Conservation (phyloP, 2,329 filamentous ascomycete species). For the Trichoderma sp. region DNA sequence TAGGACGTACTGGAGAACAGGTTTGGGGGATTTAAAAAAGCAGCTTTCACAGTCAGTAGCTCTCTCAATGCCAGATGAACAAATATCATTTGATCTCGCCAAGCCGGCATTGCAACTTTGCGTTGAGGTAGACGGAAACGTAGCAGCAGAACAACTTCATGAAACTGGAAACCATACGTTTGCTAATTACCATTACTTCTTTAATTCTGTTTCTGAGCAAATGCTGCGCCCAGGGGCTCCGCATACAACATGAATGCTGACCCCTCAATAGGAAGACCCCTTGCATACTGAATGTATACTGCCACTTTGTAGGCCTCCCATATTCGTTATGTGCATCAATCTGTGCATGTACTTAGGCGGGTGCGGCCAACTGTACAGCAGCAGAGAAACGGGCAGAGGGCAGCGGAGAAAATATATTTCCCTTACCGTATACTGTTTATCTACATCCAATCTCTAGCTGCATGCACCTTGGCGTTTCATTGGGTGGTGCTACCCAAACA, state of each 20-base stretch:
- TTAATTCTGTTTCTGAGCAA: neutral
- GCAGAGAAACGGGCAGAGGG: neutral
- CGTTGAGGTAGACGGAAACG: too few relatives aligned
- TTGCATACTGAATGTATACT: neutral
- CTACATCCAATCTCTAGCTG: neutral
- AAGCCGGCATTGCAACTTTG: too few relatives aligned
- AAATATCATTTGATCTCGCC: too few relatives aligned
- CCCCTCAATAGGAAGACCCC: neutral
- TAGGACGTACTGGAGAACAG: neutral
- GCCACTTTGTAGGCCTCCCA: neutral
- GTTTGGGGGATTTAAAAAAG: neutral
- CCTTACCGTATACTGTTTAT: neutral
- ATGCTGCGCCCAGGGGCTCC: too few relatives aligned
- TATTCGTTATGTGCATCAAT: neutral
- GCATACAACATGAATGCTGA: neutral
- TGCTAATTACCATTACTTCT: neutral
- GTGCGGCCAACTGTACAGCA: neutral
- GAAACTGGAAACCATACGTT: too few relatives aligned
- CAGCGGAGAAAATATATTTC: neutral
- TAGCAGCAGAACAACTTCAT: neutral
- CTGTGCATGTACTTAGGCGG: neutral
- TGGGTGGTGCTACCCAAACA: neutral
- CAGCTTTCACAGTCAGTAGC: neutral
- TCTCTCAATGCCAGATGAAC: neutral
- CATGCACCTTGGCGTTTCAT: neutral